Evolutionary conservation across 208 protist genomes (phyloP).

Genomic region (Crithidia acanthocephali): DNA sequence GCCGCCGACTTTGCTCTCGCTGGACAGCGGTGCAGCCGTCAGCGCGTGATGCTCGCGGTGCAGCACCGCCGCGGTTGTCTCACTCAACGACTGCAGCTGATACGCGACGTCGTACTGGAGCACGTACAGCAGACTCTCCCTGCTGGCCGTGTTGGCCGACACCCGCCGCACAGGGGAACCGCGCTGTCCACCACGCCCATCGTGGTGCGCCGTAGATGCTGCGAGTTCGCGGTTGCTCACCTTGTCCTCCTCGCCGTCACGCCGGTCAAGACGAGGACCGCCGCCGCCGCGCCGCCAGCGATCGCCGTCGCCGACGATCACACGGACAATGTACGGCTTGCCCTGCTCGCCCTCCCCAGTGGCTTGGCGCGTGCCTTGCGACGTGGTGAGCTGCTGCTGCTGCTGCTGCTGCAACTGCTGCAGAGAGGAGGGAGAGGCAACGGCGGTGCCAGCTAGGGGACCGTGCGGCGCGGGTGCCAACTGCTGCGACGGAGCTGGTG

Average conservation of each 20-base stretch:
- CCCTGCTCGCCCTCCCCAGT: slow-evolving; percentile 18
- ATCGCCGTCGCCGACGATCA: slow-evolving; percentile 60
- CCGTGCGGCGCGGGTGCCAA: no score
- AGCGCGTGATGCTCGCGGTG: slow-evolving; percentile 66
- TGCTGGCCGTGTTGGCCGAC: slow-evolving; percentile 35
- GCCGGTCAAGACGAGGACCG: neutral
- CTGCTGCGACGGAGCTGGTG: neutral
- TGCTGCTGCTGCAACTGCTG: neutral
- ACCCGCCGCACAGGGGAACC: neutral
- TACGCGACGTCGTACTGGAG: slow-evolving; percentile 85
- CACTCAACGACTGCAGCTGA: slow-evolving; percentile 83
- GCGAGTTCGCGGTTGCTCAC: neutral
- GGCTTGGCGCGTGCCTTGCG: neutral
- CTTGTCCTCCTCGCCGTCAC: neutral
- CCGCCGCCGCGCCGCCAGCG: slow-evolving; percentile 5
- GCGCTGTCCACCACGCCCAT: neutral
- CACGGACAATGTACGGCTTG: slow-evolving; percentile 87
- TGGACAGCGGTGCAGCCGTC: slow-evolving; percentile 35
- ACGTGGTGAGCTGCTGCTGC: neutral
- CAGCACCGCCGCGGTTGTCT: slow-evolving; percentile 60
- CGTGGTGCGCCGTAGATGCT: neutral
- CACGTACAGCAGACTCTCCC: slow-evolving; percentile 65
- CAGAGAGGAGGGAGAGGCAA: no score
- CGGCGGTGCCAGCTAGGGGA: no score
- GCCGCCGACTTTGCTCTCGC: slow-evolving; percentile 25